A percentile compares a stretch with the other conserved stretches of the same genome.
Evolutionary conservation across 305 asterid genomes (phyloP).

Genomic region (Ilex paraguariensis): DNA sequence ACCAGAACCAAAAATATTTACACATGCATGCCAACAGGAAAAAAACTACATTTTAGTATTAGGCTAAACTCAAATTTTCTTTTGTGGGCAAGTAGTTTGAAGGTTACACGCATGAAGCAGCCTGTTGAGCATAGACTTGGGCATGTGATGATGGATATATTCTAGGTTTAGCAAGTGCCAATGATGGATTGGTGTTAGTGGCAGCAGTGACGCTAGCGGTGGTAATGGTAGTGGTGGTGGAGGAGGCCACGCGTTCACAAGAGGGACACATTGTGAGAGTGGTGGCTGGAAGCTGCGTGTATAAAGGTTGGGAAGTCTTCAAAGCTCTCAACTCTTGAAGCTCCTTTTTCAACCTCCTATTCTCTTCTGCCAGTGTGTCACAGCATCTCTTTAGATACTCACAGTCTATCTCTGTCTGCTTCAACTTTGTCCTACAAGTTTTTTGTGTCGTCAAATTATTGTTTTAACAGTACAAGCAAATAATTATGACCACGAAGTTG

Average conservation of each 20-base stretch:
- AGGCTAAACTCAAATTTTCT: too few relatives aligned
- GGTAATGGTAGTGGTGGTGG: constrained; percentile 26
- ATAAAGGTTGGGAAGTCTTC: constrained; percentile 70
- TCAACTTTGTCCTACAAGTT: constrained; percentile 68
- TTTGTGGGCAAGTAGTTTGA: too few relatives aligned
- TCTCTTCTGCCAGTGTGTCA: constrained; percentile 80
- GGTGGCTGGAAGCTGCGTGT: constrained; percentile 81
- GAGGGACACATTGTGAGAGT: constrained; percentile 96
- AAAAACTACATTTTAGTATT: too few relatives aligned
- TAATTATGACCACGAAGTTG: too few relatives aligned
- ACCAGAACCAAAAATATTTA: too few relatives aligned
- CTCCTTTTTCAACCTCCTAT: constrained; percentile 74
- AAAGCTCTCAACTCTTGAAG: constrained; percentile 82
- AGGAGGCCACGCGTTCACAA: constrained; percentile 61
- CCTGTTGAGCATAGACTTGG: constrained; percentile 17
- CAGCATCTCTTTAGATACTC: constrained; percentile 88
- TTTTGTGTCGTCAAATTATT: background rate
- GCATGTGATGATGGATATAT: constrained; percentile 27
- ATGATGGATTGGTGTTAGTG: constrained; percentile 10
- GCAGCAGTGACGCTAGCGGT: background rate
- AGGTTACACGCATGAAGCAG: constrained; percentile 16
- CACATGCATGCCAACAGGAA: too few relatives aligned
- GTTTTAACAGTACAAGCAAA: constrained; percentile 1
- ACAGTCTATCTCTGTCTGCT: constrained; percentile 94
- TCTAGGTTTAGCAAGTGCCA: constrained; percentile 27